These are phyloP conservation scores for Piper betle DNA, from an alignment of 164 flowering plant species.

Conservation along the genomic window DNA sequence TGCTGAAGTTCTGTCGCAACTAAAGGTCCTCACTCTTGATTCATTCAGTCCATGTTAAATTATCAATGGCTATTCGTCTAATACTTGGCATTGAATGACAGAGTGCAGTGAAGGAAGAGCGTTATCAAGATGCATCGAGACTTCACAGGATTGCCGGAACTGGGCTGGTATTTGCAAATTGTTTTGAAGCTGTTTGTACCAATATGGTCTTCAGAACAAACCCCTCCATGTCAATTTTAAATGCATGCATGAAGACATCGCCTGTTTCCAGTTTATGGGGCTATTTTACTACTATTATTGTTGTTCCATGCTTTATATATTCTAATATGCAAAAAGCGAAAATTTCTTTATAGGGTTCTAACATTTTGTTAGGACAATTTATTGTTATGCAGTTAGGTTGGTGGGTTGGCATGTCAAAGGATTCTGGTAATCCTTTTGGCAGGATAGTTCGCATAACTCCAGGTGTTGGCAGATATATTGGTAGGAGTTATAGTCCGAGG, in stretches of 20 bases:
- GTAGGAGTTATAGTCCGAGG: slow-evolving; percentile 84
- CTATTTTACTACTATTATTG: not conserved
- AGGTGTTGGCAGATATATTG: slow-evolving; percentile 80
- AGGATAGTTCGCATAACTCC: slow-evolving; percentile 69
- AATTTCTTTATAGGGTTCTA: not conserved
- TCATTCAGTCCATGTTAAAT: not conserved
- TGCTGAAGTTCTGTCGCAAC: slow-evolving; percentile 67
- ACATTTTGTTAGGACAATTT: not conserved
- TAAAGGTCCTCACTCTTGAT: slow-evolving; percentile 43
- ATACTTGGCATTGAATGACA: slow-evolving; percentile 19
- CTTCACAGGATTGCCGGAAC: slow-evolving; percentile 66
- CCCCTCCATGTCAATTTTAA: not conserved
- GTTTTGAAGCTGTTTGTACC: not conserved
- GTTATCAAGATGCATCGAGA: slow-evolving; percentile 85
- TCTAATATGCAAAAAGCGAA: not conserved
- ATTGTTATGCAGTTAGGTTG: slow-evolving; percentile 64
- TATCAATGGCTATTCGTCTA: slow-evolving; percentile 1
- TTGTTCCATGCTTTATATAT: not conserved
- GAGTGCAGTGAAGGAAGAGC: slow-evolving; percentile 83
- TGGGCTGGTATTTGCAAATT: slow-evolving; percentile 50
- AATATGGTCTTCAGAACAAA: not conserved
- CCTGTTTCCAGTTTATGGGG: not conserved
- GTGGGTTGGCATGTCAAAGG: slow-evolving; percentile 89
- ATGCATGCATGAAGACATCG: not conserved
- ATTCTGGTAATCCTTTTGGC: slow-evolving; percentile 80